Evolutionary conservation across 139 green algal species (phyloP).

Genomic region (Edaphochlamys debaryana): DNA sequence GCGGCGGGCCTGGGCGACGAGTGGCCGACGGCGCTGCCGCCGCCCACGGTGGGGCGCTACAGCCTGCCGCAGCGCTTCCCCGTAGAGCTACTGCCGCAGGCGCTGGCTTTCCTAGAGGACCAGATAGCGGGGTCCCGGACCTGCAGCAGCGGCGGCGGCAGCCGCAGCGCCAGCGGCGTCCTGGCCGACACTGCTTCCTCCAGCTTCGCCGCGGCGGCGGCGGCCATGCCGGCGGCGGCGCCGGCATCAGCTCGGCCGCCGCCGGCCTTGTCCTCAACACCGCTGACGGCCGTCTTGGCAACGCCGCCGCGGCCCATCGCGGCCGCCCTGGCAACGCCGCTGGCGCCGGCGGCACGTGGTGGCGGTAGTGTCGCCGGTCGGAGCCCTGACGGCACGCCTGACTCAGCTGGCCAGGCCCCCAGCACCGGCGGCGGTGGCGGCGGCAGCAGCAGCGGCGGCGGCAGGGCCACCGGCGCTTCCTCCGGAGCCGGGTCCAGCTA

Average conservation of each 20-base stretch:
- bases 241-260: too few species aligned
- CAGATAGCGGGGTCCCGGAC: neutral
- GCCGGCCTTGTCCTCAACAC: too few species aligned
- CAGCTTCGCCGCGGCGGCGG: too few species aligned
- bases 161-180: too few species aligned
- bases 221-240: too few species aligned
- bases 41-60: slow-evolving; percentile 23
- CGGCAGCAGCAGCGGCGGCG: neutral
- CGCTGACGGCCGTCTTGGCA: too few species aligned
- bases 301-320: too few species aligned
- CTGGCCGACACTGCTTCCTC: too few species aligned
- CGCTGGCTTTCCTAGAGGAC: slow-evolving; percentile 17
- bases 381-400: neutral
- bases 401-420: too few species aligned
- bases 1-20: neutral
- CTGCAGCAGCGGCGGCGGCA: neutral
- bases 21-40: neutral
- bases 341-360: too few species aligned
- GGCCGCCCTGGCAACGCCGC: too few species aligned
- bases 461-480: neutral
- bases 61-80: slow-evolving; percentile 41
- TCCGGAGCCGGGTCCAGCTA: neutral
- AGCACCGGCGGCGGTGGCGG: neutral
- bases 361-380: neutral
- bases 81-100: slow-evolving; percentile 29